Percentiles rank a stretch among this genome's conserved stretches.
These are phyloP conservation scores for Psidium guajava DNA, from an alignment of 345 rosid species.

Conservation along the genomic window DNA sequence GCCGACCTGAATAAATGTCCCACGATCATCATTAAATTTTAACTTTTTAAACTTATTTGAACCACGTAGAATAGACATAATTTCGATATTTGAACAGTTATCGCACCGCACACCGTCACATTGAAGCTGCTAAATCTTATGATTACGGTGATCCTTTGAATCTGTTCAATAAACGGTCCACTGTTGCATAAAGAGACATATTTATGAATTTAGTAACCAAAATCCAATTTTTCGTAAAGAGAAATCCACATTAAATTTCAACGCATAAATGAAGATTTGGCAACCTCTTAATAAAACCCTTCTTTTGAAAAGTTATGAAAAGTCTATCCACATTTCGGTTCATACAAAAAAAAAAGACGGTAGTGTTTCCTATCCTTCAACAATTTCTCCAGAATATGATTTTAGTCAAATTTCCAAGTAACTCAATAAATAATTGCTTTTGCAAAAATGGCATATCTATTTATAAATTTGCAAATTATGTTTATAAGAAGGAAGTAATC, in stretches of 20 bases:
- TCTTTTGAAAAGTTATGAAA: neutral
- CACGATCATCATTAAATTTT: neutral
- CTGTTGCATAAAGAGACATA: neutral
- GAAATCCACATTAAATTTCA: neutral
- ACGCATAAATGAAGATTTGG: neutral
- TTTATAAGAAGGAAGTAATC: neutral
- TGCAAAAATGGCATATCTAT: no score
- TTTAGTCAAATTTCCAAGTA: neutral
- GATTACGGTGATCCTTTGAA: neutral
- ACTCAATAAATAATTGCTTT: neutral
- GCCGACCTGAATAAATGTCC: neutral
- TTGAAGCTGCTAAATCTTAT: rapidly evolving
- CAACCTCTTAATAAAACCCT: neutral
- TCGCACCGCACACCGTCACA: neutral
- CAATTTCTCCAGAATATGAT: neutral
- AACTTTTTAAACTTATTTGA: neutral
- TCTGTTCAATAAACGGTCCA: rapidly evolving
- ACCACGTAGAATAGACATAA: rapidly evolving
- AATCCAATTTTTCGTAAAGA: neutral
- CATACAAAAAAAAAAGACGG: neutral
- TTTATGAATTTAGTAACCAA: neutral
- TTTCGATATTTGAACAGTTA: neutral
- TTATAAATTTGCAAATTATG: neutral
- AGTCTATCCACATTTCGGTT: neutral
- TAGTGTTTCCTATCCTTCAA: neutral